phyloP scores from a whole-genome alignment of 768 basidiomycete genomes.

The Suillus subluteus region DNA sequence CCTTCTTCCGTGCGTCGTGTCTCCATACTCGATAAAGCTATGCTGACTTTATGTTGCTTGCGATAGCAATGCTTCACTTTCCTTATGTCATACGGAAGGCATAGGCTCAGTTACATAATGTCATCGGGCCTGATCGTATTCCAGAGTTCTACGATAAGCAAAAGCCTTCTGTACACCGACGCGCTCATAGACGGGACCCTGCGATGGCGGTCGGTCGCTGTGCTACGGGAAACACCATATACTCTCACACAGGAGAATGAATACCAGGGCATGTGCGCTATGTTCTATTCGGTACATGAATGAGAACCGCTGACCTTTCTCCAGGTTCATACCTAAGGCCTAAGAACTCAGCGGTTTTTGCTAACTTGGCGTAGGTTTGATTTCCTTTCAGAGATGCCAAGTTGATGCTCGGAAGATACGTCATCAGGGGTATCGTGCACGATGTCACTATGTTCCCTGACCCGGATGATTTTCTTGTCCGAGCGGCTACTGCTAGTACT shows the following conservation, averaged over 20 bases:
- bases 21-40: background rate
- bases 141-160: constrained; percentile 16
- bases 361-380: constrained; percentile 24
- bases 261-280: constrained; percentile 17
- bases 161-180: constrained; percentile 9
- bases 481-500: constrained; percentile 16
- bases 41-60: background rate
- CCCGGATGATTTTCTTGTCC: constrained; percentile 22
- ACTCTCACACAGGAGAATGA: constrained; percentile 21
- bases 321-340: constrained; percentile 21
- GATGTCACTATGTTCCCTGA: constrained; percentile 24
- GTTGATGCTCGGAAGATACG: background rate
- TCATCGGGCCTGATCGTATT: constrained; percentile 25
- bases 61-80: constrained; percentile 27
- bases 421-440: constrained; percentile 25
- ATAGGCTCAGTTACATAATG: constrained; percentile 27
- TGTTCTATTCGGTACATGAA: background rate
- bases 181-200: constrained; percentile 14
- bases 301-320: background rate
- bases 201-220: background rate
- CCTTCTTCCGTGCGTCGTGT: too few species aligned
- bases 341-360: constrained; percentile 21
- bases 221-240: constrained; percentile 9
- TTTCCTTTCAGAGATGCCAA: too few species aligned
- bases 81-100: constrained; percentile 31